Evolutionary conservation across 1,284 basidiomycete genomes (phyloP).

Genomic region (Coriolopsis trogii): DNA sequence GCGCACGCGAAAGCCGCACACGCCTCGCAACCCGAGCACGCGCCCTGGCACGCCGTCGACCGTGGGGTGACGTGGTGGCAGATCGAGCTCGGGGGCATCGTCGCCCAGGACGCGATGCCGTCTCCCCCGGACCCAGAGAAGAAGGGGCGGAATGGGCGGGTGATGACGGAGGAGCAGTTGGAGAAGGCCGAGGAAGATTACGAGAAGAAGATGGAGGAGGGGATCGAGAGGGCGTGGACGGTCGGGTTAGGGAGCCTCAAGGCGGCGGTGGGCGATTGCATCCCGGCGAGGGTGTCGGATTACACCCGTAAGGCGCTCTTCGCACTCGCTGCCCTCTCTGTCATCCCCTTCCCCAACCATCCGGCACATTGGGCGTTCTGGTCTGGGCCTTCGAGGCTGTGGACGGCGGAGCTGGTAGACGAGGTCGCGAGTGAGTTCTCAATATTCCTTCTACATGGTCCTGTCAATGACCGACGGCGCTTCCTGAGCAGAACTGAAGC

Average conservation of each 20-base stretch:
- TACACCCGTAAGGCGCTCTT: conserved; percentile 21
- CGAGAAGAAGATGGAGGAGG: background rate
- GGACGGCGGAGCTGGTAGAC: conserved; percentile 17
- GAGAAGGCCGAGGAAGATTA: no score
- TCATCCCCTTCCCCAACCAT: conserved; percentile 14
- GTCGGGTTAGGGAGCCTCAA: background rate
- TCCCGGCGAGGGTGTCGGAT: background rate
- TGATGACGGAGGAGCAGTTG: no score
- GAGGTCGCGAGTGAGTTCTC: conserved; percentile 10
- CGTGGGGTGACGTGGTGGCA: background rate
- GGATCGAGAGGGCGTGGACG: background rate
- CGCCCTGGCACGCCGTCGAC: background rate
- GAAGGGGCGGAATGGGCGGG: no score
- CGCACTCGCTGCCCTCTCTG: conserved; percentile 26
- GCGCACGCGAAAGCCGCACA: background rate
- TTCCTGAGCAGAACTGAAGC: background rate
- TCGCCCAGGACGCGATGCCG: no score
- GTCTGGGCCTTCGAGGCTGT: conserved; percentile 11
- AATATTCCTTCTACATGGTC: background rate
- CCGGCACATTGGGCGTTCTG: conserved; percentile 30
- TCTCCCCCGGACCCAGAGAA: no score
- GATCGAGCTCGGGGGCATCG: background rate
- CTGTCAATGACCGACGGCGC: background rate
- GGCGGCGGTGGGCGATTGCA: background rate
- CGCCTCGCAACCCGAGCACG: background rate